Evolutionary conservation across 202 grass and related monocot species (phyloP).

Genomic region (Elaeis oleifera): DNA sequence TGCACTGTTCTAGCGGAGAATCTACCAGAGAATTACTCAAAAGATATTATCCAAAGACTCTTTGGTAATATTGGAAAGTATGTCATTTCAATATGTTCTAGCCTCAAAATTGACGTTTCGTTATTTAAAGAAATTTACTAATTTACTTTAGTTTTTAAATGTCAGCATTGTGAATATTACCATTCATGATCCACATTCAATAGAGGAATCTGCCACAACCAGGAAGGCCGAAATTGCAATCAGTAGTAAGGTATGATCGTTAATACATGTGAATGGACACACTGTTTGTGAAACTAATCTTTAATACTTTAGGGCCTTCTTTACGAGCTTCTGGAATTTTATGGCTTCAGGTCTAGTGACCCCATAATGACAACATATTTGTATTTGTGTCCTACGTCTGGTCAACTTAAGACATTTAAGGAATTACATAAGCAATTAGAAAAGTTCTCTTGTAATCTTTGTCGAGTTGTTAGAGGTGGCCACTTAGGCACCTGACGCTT

Average conservation of each 20-base stretch:
- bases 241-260: constrained; percentile 60
- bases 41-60: constrained; percentile 50
- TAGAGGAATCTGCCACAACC: constrained; percentile 27
- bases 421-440: too few relatives aligned
- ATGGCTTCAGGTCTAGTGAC: background rate
- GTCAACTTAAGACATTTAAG: too few relatives aligned
- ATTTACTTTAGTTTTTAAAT: constrained; percentile 20
- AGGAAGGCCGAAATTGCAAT: constrained; percentile 39
- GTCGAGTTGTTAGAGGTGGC: too few relatives aligned
- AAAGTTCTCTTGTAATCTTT: too few relatives aligned
- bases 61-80: constrained; percentile 73
- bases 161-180: constrained; percentile 65
- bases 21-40: constrained; percentile 52
- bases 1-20: constrained; percentile 75
- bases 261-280: constrained; percentile 1
- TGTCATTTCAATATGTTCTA: constrained; percentile 17
- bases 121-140: background rate
- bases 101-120: background rate
- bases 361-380: background rate
- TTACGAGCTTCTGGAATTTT: background rate
- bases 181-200: constrained; percentile 48
- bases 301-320: background rate
- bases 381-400: background rate
- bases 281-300: background rate
- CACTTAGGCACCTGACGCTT: too few relatives aligned